Evolutionary conservation across 176 grass and related monocot genomes (phyloP).

Genomic region (Otatea glauca): DNA sequence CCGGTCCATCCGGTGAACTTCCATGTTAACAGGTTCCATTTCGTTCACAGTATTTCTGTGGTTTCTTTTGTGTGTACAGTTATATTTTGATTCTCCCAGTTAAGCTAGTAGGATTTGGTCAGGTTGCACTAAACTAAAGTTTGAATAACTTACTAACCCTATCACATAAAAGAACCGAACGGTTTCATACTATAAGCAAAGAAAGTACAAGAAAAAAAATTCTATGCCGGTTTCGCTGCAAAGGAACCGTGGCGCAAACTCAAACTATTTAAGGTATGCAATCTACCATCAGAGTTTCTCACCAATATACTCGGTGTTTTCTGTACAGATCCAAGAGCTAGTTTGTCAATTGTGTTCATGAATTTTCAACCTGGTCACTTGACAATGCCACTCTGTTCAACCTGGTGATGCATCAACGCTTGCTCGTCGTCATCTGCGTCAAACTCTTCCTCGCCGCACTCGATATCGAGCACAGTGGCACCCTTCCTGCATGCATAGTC

Average conservation of each 20-base stretch:
- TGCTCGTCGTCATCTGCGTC: conserved; percentile 46
- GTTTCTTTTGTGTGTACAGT: too few species aligned
- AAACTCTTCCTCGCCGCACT: conserved; percentile 49
- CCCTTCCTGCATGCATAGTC: conserved; percentile 35
- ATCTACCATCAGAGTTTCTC: not conserved
- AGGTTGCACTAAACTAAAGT: not conserved
- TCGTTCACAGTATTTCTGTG: too few species aligned
- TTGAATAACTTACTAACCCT: not conserved
- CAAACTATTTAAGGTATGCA: not conserved
- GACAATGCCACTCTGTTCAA: conserved; percentile 22
- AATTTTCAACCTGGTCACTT: not conserved
- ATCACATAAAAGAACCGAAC: not conserved
- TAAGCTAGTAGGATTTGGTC: too few species aligned
- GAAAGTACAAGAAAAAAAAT: not conserved
- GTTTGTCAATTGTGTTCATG: not conserved
- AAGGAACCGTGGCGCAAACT: not conserved
- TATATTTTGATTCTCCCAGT: too few species aligned
- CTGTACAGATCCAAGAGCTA: not conserved
- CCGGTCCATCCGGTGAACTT: too few species aligned
- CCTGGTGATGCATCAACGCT: conserved; percentile 42
- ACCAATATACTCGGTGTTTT: not conserved
- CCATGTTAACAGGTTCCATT: too few species aligned
- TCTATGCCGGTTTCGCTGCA: not conserved
- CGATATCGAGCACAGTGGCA: conserved; percentile 54
- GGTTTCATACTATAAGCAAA: not conserved